Evolutionary conservation across 2,329 filamentous ascomycete species (phyloP), one percentile per base, ranked within the genome.

Genomic region (Chaetomium olivaceum): DNA sequence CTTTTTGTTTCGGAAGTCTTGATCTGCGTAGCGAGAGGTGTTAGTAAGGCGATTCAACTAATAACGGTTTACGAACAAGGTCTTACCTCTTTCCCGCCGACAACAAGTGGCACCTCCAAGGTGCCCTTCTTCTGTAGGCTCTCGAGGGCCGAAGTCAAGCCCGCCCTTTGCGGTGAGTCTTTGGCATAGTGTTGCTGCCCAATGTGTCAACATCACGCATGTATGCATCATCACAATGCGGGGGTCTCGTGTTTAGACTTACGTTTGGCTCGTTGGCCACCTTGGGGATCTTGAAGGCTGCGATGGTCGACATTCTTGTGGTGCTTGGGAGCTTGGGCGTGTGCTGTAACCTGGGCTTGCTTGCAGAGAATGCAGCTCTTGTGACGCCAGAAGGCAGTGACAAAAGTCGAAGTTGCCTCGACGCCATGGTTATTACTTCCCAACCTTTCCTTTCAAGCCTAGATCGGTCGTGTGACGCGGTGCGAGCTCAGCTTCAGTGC

Each of bases 241-340:
- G 25, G 52, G 23, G n/a, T 39, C 5, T 19, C 23, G 25, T 25
- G 56, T 50, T 50, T 16, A 36, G 50, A 83, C 91, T 78, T 79
- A 97, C 93, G 77, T 97, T 99, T n/a, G 92, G 92, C 81, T 99
- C 95, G 77, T 99, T 99, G 76, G 87, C 82, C 73, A 97, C 87
- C 69, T 88, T 88, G 58, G 95, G 95, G 60, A 93, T 86, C 82
- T 92, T 94, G 85, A 97, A 98, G 67, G 87, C 85, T 58, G 93
- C 93, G 69, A 96, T 83, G 8, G 88, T 90, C 64, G 88, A 79
- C 72, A 74, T 73, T 59, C 74, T 79, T 51, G 58, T 46, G 7
- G 50, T 61, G 56, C 50, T 66, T 6, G 33, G 21, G 21, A 59
- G 55, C 23, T 58, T 58, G 55, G 46, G 55, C n/a, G 63, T 58